Percentiles rank a stretch among this genome's conserved stretches.
phyloP scores from a whole-genome alignment of 495 filamentous ascomycete genomes.

The Baudoinia panamericana region DNA sequence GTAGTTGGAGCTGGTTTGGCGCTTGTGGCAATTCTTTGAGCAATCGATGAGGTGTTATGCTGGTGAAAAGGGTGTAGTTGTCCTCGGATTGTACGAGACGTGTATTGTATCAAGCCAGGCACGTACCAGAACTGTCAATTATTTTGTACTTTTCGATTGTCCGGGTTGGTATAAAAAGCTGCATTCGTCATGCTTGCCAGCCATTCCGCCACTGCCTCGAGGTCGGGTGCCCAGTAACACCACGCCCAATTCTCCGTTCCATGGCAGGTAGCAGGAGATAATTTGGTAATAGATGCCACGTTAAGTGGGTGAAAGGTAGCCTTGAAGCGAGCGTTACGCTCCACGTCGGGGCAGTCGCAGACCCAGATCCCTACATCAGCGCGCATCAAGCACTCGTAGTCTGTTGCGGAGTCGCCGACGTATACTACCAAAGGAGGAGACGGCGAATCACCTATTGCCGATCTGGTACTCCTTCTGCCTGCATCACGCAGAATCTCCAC shows the following conservation, averaged over 20 bases:
- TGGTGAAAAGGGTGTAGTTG: too few species aligned
- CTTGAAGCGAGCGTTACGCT: constrained; percentile 15
- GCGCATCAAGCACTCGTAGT: constrained; percentile 25
- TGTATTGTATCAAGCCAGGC: not conserved
- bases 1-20: constrained; percentile 8
- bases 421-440: constrained; percentile 19
- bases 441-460: too few species aligned
- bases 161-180: not conserved
- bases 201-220: not conserved
- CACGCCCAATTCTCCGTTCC: too few species aligned
- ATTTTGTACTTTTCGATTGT: too few species aligned
- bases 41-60: too few species aligned
- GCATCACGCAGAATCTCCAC: too few species aligned
- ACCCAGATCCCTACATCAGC: constrained; percentile 29
- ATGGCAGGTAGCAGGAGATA: too few species aligned
- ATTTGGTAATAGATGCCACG: too few species aligned
- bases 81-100: too few species aligned
- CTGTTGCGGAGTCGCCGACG: constrained; percentile 28
- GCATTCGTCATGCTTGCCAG: not conserved
- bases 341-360: constrained; percentile 19
- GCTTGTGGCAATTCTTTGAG: constrained; percentile 3
- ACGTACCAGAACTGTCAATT: too few species aligned
- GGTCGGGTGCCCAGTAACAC: constrained; percentile 7
- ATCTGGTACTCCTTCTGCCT: too few species aligned
- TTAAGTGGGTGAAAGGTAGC: constrained; percentile 21